Conservation (phyloP, 2,329 filamentous ascomycete genomes). For the Rhinocladiella similis region DNA sequence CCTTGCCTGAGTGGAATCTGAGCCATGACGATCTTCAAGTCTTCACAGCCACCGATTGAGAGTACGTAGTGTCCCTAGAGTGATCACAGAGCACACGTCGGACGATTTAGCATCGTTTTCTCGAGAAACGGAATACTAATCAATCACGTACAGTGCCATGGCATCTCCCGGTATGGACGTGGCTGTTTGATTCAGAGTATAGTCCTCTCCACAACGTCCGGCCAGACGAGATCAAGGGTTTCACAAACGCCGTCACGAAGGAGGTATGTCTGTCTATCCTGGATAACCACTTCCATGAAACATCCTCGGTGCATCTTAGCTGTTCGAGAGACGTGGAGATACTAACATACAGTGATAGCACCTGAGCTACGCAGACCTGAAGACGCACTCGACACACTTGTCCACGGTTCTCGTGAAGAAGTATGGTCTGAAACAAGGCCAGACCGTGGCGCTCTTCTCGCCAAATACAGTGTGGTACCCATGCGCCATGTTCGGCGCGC, state of each 20-base stretch:
- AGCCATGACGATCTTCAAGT: conserved; percentile 29
- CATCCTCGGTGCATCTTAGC: too few species aligned
- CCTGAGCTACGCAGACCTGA: conserved; percentile 60
- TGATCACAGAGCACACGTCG: background rate
- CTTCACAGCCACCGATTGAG: conserved; percentile 23
- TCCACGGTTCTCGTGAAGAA: conserved; percentile 60
- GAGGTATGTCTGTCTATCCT: conserved; percentile 42
- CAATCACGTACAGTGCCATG: conserved; percentile 48
- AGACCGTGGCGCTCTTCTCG: conserved; percentile 62
- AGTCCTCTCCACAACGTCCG: conserved; percentile 49
- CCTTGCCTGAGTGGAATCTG: background rate
- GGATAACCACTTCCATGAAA: too few species aligned
- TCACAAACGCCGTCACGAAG: conserved; percentile 60
- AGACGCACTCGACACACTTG: conserved; percentile 57
- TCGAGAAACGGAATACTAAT: too few species aligned
- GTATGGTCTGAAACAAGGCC: conserved; percentile 54
- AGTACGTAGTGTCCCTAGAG: conserved; percentile 5
- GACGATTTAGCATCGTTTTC: background rate
- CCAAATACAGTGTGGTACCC: conserved; percentile 69
- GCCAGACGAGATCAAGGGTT: conserved; percentile 49
- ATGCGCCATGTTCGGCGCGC: conserved; percentile 60
- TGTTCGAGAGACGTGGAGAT: too few species aligned
- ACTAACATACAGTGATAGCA: too few species aligned
- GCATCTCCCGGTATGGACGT: conserved; percentile 60
- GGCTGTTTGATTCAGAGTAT: conserved; percentile 59